Percentiles rank a stretch among this genome's conserved stretches.
Conservation (phyloP, 1,139 yeast species). For the Yamadazyma taylorii region DNA sequence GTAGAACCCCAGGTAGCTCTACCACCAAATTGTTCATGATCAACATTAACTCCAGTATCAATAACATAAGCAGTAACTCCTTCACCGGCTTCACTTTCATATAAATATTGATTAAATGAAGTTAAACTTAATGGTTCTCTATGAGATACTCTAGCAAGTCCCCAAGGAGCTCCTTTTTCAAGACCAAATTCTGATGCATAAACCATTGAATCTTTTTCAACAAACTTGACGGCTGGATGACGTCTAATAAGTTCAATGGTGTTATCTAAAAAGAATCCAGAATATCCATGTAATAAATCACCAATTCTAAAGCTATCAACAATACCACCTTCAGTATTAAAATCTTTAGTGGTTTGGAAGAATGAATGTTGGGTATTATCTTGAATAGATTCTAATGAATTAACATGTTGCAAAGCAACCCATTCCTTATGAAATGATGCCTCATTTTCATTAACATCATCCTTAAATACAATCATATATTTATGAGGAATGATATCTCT, state of each 20-base stretch:
- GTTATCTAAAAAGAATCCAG: constrained; percentile 32
- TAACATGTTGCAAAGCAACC: constrained; percentile 51
- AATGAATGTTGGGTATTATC: constrained; percentile 38
- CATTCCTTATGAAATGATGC: constrained; percentile 62
- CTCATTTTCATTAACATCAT: constrained; percentile 22
- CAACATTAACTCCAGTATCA: constrained; percentile 43
- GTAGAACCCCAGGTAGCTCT: constrained; percentile 46
- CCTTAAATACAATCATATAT: constrained; percentile 38
- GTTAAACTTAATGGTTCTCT: constrained; percentile 60
- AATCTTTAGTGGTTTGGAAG: constrained; percentile 29
- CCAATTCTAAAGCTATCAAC: constrained; percentile 40
- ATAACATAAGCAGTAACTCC: constrained; percentile 47
- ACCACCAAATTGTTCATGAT: constrained; percentile 43
- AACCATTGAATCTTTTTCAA: constrained; percentile 38
- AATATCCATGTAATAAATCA: constrained; percentile 29
- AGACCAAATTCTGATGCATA: constrained; percentile 33
- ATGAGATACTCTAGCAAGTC: constrained; percentile 37
- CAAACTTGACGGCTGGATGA: constrained; percentile 32
- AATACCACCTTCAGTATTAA: constrained; percentile 54
- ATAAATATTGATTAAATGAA: constrained; percentile 28
- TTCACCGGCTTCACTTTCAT: constrained; percentile 41
- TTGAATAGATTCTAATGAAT: constrained; percentile 15
- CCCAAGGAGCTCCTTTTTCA: constrained; percentile 36
- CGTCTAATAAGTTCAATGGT: constrained; percentile 26
- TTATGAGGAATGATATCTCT: constrained; percentile 50